Evolutionary conservation across 345 rosid species (phyloP).

Genomic region (Microcos paniculata): DNA sequence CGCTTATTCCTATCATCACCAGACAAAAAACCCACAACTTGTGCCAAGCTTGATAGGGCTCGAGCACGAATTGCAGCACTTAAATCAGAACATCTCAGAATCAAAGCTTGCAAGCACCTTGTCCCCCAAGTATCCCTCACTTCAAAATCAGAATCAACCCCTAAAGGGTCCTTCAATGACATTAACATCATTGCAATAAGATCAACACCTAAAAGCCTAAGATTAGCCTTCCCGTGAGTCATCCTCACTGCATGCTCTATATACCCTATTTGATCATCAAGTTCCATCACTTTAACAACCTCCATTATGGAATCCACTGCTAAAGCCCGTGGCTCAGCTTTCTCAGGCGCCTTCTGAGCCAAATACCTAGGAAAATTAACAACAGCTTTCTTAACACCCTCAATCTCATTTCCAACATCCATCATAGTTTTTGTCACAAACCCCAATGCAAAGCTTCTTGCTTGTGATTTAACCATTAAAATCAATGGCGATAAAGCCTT

Average conservation of each 20-base stretch:
- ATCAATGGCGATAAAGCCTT: constrained; percentile 63
- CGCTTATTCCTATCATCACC: constrained; percentile 40
- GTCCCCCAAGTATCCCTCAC: constrained; percentile 50
- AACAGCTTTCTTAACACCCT: constrained; percentile 51
- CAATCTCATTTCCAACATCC: constrained; percentile 35
- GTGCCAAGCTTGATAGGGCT: constrained; percentile 79
- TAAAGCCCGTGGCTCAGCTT: constrained; percentile 75
- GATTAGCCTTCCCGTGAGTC: constrained; percentile 66
- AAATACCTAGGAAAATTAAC: constrained; percentile 67
- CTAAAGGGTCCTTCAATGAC: constrained; percentile 48
- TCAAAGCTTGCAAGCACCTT: constrained; percentile 60
- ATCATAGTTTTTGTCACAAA: constrained; percentile 48
- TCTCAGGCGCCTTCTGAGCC: constrained; percentile 80
- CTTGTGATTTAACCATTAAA: constrained; percentile 58
- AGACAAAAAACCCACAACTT: constrained; percentile 62
- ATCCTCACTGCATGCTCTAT: constrained; percentile 60
- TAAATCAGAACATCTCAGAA: constrained; percentile 68
- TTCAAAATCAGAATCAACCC: constrained; percentile 28
- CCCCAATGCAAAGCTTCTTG: constrained; percentile 63
- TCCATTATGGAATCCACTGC: constrained; percentile 84
- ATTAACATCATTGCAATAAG: constrained; percentile 60
- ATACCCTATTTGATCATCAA: constrained; percentile 50
- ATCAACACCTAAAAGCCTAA: constrained; percentile 80
- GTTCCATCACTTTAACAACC: constrained; percentile 59
- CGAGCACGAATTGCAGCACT: constrained; percentile 67